These are phyloP conservation scores for Pseudotsuga menziesii DNA, from an alignment of 75 land plant species.

Conservation along the genomic window DNA sequence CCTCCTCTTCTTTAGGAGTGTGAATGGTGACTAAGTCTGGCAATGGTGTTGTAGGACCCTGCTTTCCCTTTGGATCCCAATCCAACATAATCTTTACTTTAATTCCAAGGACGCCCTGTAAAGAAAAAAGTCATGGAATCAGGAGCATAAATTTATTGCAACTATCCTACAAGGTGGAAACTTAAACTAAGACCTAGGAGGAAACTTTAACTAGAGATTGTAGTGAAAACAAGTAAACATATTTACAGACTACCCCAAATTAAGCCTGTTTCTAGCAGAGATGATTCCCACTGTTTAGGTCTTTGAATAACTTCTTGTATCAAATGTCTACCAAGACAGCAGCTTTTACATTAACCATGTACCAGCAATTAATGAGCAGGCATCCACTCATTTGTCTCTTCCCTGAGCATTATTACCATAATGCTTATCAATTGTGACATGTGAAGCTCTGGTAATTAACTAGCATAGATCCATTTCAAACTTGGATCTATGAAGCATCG, in stretches of 20 bases:
- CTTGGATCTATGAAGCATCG: too few species aligned
- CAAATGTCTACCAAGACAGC: neutral
- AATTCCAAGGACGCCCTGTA: conserved; percentile 63
- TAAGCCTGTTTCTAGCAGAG: neutral
- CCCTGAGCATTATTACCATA: neutral
- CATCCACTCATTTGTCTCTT: neutral
- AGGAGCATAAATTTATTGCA: too few species aligned
- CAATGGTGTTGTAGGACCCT: conserved; percentile 57
- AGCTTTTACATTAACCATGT: neutral
- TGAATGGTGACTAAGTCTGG: conserved; percentile 66
- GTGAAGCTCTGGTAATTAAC: neutral
- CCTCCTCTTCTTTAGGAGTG: conserved; percentile 64
- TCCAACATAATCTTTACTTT: conserved; percentile 60
- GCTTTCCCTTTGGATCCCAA: conserved; percentile 62
- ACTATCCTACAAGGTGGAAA: too few species aligned
- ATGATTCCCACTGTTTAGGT: neutral
- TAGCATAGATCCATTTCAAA: too few species aligned
- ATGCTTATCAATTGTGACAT: neutral
- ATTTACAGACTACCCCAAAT: too few species aligned
- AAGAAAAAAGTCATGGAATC: neutral
- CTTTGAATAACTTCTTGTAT: neutral
- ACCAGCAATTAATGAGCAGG: neutral
- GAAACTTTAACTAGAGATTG: too few species aligned
- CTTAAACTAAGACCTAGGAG: too few species aligned
- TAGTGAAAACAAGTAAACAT: too few species aligned